Evolutionary conservation across 805 yeast species (phyloP).

Genomic region (Scheffersomyces coipomensis): DNA sequence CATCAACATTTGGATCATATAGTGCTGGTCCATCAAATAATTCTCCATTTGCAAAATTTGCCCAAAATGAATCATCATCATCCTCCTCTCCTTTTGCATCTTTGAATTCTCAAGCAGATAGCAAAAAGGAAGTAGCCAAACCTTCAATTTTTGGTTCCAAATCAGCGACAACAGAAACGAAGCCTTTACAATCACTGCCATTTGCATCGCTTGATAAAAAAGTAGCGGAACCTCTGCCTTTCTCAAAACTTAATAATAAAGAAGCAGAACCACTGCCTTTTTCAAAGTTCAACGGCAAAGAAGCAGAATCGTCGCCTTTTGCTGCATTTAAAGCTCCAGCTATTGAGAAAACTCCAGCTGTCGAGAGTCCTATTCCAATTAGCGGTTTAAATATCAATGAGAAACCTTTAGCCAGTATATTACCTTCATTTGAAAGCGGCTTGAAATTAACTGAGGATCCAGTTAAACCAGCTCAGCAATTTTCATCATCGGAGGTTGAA

Average conservation of each 20-base stretch:
- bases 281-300: not conserved
- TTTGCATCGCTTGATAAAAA: constrained; percentile 3
- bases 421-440: no score
- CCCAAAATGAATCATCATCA: not conserved
- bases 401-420: no score
- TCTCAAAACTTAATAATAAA: not conserved
- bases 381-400: no score
- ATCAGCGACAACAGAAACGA: no score
- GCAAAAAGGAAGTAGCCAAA: no score
- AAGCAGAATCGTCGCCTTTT: constrained; percentile 2
- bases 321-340: not conserved
- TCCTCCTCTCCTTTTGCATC: not conserved
- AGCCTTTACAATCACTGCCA: no score
- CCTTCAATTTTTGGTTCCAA: no score
- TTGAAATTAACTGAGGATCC: no score
- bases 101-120: no score
- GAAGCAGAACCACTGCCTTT: constrained; percentile 7
- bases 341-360: not conserved
- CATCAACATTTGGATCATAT: constrained; percentile 5
- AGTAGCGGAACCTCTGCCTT: not conserved
- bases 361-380: no score
- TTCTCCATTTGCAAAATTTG: not conserved
- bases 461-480: no score
- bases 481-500: constrained; percentile 4
- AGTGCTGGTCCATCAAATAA: constrained; percentile 6